phyloP scores from a whole-genome alignment of 495 filamentous ascomycete genomes.

The Chaetomium tenue region DNA sequence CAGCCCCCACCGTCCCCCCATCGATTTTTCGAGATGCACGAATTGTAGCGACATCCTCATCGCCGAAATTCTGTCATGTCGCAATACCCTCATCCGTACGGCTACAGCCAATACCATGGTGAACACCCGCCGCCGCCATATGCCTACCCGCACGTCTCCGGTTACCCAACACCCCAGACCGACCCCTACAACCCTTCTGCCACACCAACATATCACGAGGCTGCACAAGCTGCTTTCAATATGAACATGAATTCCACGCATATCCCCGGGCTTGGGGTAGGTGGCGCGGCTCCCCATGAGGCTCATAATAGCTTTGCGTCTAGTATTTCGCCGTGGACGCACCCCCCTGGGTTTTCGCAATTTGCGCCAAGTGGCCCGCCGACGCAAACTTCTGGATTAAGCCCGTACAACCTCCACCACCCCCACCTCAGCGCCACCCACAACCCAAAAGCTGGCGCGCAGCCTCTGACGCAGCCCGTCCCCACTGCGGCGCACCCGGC shows the following conservation, averaged over 20 bases:
- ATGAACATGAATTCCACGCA: slow-evolving; percentile 43
- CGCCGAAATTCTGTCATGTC: slow-evolving; percentile 35
- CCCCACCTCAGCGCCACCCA: neutral
- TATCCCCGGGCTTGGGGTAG: slow-evolving; percentile 47
- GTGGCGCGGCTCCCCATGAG: slow-evolving; percentile 12
- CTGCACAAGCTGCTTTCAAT: slow-evolving; percentile 37
- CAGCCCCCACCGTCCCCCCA: neutral
- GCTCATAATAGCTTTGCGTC: neutral
- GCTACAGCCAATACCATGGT: slow-evolving; percentile 37
- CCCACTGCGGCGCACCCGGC: slow-evolving; percentile 19
- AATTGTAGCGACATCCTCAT: slow-evolving; percentile 14
- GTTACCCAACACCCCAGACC: slow-evolving; percentile 26
- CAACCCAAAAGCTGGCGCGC: neutral
- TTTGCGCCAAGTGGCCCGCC: neutral
- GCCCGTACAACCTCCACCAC: neutral
- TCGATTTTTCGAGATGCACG: slow-evolving; percentile 21
- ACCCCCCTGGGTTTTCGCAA: slow-evolving; percentile 13
- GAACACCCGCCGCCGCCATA: slow-evolving; percentile 34
- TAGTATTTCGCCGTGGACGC: slow-evolving; percentile 18
- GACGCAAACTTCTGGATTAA: neutral
- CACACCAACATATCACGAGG: slow-evolving; percentile 27
- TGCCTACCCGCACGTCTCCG: slow-evolving; percentile 27
- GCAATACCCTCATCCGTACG: slow-evolving; percentile 34
- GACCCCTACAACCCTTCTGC: slow-evolving; percentile 29
- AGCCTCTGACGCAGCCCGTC: slow-evolving; percentile 18